These are phyloP conservation scores for Penicillium psychrosexuale DNA, from an alignment of 2,329 filamentous ascomycete species.

Conservation along the genomic window DNA sequence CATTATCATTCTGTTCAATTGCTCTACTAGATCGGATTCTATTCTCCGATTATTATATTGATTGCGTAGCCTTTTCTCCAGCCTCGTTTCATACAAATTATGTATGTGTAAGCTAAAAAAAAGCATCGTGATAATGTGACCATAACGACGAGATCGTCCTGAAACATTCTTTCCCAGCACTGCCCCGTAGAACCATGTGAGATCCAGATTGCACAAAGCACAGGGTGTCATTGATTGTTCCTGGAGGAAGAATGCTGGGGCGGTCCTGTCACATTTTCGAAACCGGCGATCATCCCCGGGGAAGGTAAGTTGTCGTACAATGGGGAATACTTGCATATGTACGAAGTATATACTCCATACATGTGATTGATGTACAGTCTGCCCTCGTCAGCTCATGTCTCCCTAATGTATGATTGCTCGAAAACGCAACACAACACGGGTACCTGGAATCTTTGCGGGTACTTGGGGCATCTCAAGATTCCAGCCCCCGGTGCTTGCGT, in stretches of 20 bases:
- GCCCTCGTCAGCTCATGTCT: not conserved
- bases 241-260: constrained; percentile 15
- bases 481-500: constrained; percentile 22
- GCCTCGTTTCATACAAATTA: not conserved
- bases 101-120: not conserved
- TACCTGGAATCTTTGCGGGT: constrained; percentile 6
- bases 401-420: not conserved
- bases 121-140: not conserved
- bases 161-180: not conserved
- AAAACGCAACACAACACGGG: not conserved
- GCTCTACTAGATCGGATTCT: not conserved
- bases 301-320: not conserved
- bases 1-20: not conserved
- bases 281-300: constrained; percentile 5
- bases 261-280: constrained; percentile 15
- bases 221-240: constrained; percentile 2
- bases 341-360: not conserved
- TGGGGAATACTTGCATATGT: not conserved
- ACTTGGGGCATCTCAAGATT: constrained; percentile 7
- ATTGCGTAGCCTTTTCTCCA: not conserved
- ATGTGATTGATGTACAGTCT: not conserved
- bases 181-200: not conserved
- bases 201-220: not conserved
- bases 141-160: not conserved
- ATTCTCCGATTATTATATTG: not conserved